phyloP scores from a whole-genome alignment of 768 basidiomycete species.

The Tylopilus balloui region DNA sequence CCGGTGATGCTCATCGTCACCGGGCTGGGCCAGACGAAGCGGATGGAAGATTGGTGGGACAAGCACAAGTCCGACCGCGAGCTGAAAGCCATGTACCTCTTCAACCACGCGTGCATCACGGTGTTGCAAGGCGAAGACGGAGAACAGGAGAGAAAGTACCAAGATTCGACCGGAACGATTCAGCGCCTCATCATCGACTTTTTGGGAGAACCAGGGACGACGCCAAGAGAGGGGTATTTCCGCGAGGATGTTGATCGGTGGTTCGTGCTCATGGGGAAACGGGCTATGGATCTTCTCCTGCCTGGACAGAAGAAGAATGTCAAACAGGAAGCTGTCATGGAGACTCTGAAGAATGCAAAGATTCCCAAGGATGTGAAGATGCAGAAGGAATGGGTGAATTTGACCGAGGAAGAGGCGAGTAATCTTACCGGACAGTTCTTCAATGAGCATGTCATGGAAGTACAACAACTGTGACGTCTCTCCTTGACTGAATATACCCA shows the following conservation, averaged over 20 bases:
- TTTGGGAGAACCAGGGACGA: not conserved
- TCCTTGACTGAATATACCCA: not conserved
- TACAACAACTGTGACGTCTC: not conserved
- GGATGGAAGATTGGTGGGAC: constrained; percentile 35
- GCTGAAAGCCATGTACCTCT: constrained; percentile 9
- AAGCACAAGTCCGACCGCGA: constrained; percentile 13
- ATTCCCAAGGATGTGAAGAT: constrained; percentile 7
- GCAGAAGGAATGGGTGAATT: constrained; percentile 9
- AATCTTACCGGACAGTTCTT: constrained; percentile 12
- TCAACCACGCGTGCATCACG: constrained; percentile 29
- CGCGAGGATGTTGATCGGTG: constrained; percentile 10
- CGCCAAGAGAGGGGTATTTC: not conserved
- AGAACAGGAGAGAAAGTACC: constrained; percentile 16
- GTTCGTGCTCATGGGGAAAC: constrained; percentile 16
- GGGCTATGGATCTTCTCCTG: constrained; percentile 14
- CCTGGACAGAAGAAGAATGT: constrained; percentile 6
- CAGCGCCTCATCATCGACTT: constrained; percentile 13
- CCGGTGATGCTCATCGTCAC: constrained; percentile 37
- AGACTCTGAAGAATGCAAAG: constrained; percentile 11
- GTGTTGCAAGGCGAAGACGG: constrained; percentile 21
- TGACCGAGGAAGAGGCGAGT: constrained; percentile 7
- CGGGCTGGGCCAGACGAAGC: constrained; percentile 32
- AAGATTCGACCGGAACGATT: constrained; percentile 12
- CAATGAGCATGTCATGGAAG: constrained; percentile 9
- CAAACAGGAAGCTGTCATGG: constrained; percentile 9